These are phyloP conservation scores for Fusarium albidum DNA, from an alignment of 2,329 filamentous ascomycete species.

Conservation along the genomic window DNA sequence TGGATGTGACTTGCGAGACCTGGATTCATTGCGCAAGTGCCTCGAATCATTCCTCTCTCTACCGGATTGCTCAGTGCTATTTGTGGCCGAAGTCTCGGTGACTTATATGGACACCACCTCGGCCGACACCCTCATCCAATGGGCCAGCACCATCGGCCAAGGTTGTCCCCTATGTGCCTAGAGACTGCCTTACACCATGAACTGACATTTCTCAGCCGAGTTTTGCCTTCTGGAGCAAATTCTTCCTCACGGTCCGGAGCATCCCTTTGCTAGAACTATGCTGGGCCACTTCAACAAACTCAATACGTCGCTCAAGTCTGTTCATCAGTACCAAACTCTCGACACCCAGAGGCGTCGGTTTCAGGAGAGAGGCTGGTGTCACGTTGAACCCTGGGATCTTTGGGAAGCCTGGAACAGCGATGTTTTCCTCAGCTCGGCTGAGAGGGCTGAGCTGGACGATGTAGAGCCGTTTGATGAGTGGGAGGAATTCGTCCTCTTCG, in stretches of 20 bases:
- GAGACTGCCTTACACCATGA: not conserved
- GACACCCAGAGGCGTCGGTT: conserved; percentile 76
- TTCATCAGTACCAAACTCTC: conserved; percentile 73
- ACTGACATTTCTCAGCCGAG: conserved; percentile 54
- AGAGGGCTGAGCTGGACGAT: conserved; percentile 70
- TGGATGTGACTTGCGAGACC: conserved; percentile 80
- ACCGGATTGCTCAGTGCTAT: conserved; percentile 71
- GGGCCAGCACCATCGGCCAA: conserved; percentile 76
- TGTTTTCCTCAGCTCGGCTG: conserved; percentile 66
- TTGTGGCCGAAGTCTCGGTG: conserved; percentile 88
- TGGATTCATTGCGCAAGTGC: conserved; percentile 65
- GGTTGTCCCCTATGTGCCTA: conserved; percentile 56
- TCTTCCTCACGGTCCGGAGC: conserved; percentile 76
- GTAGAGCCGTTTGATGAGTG: conserved; percentile 93
- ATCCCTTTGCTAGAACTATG: conserved; percentile 91
- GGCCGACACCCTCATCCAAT: conserved; percentile 78
- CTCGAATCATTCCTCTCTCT: conserved; percentile 68
- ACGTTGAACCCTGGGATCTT: conserved; percentile 70
- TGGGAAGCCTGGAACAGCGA: conserved; percentile 85
- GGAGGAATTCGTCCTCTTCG: conserved; percentile 91
- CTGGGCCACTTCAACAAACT: conserved; percentile 83
- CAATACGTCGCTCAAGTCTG: conserved; percentile 78
- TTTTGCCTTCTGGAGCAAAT: conserved; percentile 91
- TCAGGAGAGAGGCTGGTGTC: conserved; percentile 70
- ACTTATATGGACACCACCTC: conserved; percentile 84